phyloP scores from a whole-genome alignment of 768 basidiomycete species.

The Exidia glandulosa region DNA sequence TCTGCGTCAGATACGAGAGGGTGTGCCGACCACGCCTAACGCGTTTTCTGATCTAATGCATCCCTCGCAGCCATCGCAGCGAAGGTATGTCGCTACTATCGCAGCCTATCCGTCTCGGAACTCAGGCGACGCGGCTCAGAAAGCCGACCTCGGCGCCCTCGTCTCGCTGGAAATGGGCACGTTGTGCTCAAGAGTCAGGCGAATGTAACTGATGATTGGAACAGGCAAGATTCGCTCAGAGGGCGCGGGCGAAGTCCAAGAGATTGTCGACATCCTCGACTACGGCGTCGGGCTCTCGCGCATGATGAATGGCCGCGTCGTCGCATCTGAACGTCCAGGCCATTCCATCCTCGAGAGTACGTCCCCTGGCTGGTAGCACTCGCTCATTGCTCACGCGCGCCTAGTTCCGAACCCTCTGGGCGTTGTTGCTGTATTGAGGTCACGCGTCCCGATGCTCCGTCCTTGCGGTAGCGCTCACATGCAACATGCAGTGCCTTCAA shows the following conservation, averaged over 20 bases:
- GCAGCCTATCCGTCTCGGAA: not conserved
- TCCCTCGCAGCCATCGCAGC: constrained; percentile 45
- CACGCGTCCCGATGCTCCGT: not conserved
- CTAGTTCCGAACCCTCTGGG: constrained; percentile 86
- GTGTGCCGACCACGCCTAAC: not conserved
- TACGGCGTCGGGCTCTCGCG: constrained; percentile 87
- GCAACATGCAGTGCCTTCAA: constrained; percentile 62
- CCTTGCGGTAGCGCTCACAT: not conserved
- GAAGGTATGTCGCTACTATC: constrained; percentile 40
- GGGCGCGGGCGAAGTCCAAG: constrained; percentile 91
- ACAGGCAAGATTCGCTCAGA: constrained; percentile 73
- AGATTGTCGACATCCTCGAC: constrained; percentile 91
- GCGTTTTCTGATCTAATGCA: not conserved
- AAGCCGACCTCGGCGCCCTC: constrained; percentile 57
- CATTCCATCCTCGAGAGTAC: constrained; percentile 84
- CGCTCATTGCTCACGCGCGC: constrained; percentile 1
- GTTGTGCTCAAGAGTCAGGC: too few species aligned
- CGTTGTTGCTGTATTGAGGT: constrained; percentile 51
- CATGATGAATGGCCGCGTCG: constrained; percentile 85
- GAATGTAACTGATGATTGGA: too few species aligned
- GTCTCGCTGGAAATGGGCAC: constrained; percentile 73
- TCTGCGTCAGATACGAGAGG: constrained; percentile 71
- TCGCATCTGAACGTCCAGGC: constrained; percentile 81
- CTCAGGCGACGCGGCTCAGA: not conserved
- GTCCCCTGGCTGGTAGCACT: constrained; percentile 3